A percentile compares a stretch with the other conserved stretches of the same genome.
Conservation (phyloP, 2,329 filamentous ascomycete species). For the Aspergillus ibericus region DNA sequence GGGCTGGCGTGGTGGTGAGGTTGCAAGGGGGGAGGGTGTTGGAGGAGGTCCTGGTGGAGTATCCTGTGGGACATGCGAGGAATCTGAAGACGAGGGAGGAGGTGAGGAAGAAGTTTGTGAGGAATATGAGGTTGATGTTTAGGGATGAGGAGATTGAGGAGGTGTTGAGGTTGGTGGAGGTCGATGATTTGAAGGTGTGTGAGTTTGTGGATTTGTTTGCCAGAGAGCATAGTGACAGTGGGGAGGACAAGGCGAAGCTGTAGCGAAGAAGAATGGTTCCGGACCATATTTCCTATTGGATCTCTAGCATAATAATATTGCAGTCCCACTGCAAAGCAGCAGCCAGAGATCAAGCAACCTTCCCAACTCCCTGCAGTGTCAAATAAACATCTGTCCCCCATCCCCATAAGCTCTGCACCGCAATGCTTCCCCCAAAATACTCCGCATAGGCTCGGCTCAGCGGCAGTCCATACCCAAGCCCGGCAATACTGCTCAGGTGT, state of each 20-base stretch:
- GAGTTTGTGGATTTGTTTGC: not conserved
- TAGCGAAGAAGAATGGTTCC: not conserved
- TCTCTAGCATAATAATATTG: too few species aligned
- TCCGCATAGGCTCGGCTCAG: constrained; percentile 92
- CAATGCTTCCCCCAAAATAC: constrained; percentile 95
- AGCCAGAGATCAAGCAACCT: constrained; percentile 28
- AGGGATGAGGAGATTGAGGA: not conserved
- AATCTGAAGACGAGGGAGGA: not conserved
- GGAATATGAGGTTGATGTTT: not conserved
- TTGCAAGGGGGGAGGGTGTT: constrained; percentile 18
- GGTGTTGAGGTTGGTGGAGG: not conserved
- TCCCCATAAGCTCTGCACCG: constrained; percentile 91
- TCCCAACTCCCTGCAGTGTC: constrained; percentile 61
- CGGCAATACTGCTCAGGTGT: constrained; percentile 81
- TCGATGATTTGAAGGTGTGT: not conserved
- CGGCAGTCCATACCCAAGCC: constrained; percentile 88
- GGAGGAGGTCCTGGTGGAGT: not conserved
- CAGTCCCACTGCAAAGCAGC: not conserved
- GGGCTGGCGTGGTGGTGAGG: constrained; percentile 27
- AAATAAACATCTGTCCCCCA: constrained; percentile 78
- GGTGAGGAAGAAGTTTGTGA: not conserved
- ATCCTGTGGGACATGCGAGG: not conserved
- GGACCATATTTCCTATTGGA: not conserved
- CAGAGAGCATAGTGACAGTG: too few species aligned
- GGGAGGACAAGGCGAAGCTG: not conserved